Base-by-base conservation (phyloP, 2,329 filamentous ascomycete species). In the Ceratocystiopsis sp. region DNA sequence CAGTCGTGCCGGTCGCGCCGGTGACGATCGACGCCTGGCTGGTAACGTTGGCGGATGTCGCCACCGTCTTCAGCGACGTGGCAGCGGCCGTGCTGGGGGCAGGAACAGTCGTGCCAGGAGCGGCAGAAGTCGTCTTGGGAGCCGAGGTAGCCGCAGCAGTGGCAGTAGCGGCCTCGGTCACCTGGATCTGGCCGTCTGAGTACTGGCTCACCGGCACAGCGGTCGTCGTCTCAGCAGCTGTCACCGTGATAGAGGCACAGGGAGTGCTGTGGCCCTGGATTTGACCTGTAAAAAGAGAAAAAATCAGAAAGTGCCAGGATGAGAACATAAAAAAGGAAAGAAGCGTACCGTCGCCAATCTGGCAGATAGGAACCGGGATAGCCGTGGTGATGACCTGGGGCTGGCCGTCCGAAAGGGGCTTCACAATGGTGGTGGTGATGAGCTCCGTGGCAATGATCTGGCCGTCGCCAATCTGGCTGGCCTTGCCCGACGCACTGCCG, bases 101-200 rank as follows among this genome's bases (percentile, higher is more conserved):
- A 14, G 32, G 4, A 11, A 9, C 32, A 33, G 32, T 34, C 9
- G 33, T 34, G 33, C 12, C 33, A 14, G 32, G 16, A 9, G 17
- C 13, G 2, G 42, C 19, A 7, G 37, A 15, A 2, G 42, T 40
- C 33, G 33, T 34, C 36, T 41, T 35, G 21, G 35, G 40, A 12
- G 49, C 51, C n/a, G 49, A 47, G 5, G 49, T 45, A 10, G 25
- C 25, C 6, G 25, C 25, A 11, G 10, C 25, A 9, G 25, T 29
- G 25, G 25, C 25, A 29, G 25, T 29, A 9, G 25, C 25, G 9
- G 25, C 25, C 25, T 29, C 5, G 9, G 61, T 64, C 8, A 63
- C 61, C 52, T 69, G 63, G 48, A 68, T 56, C 54, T 71, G 67
- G 35, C 67, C 68, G 46, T 71, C 68, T 4, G 59, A 58, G 49